Percentiles rank a stretch among this genome's conserved stretches.
These are phyloP conservation scores for Zopfia rhizophila DNA, from an alignment of 2,329 filamentous ascomycete genomes.

Conservation along the genomic window DNA sequence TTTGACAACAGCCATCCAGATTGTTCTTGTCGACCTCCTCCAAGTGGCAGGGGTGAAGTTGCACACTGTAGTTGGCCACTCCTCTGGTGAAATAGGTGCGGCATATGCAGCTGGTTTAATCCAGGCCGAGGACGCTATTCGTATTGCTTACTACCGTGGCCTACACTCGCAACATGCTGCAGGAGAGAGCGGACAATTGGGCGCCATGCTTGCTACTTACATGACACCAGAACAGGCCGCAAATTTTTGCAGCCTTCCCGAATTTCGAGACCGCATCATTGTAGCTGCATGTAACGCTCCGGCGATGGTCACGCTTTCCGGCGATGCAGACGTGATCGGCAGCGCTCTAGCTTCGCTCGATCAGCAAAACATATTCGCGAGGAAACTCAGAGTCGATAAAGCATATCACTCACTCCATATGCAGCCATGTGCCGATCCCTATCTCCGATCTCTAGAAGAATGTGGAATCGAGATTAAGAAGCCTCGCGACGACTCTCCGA, in stretches of 20 bases:
- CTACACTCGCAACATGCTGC: conserved; percentile 12
- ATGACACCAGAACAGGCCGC: conserved; percentile 16
- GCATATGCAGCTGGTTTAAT: conserved; percentile 37
- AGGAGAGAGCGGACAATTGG: conserved; percentile 20
- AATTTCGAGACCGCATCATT: conserved; percentile 26
- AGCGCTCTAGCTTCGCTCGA: conserved; percentile 3
- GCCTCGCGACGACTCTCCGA: background rate
- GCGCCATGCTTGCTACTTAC: conserved; percentile 47
- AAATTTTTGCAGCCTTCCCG: background rate
- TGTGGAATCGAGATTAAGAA: background rate
- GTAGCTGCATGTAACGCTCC: conserved; percentile 37
- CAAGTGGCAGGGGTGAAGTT: conserved; percentile 36
- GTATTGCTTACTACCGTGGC: conserved; percentile 23
- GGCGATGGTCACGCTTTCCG: conserved; percentile 9
- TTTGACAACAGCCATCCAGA: conserved; percentile 51
- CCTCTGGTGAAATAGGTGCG: conserved; percentile 55
- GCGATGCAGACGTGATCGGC: conserved; percentile 22
- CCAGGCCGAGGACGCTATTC: conserved; percentile 4
- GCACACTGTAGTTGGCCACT: conserved; percentile 53
- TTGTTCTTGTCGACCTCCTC: conserved; percentile 44
- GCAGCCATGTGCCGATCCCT: background rate
- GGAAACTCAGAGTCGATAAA: conserved; percentile 17
- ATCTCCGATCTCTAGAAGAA: background rate
- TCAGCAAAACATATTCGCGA: conserved; percentile 11
- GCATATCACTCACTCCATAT: conserved; percentile 22